Percentiles rank a stretch among this genome's conserved stretches.
Conservation (phyloP, 2,329 filamentous ascomycete genomes). For the Neofusicoccum parvum region DNA sequence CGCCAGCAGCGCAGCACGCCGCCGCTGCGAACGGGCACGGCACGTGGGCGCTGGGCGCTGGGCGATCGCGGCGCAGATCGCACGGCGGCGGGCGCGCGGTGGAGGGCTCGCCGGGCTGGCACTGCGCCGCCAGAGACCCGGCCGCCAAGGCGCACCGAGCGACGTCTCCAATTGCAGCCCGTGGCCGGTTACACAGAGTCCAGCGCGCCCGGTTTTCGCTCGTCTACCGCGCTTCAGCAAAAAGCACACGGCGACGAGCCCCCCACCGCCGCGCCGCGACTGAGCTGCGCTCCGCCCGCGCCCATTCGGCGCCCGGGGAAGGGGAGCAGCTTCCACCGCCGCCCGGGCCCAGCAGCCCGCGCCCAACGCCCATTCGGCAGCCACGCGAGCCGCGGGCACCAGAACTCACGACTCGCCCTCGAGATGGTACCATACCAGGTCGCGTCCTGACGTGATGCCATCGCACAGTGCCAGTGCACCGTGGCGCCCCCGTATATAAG, state of each 20-base stretch:
- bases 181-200: not conserved
- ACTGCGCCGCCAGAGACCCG: constrained; percentile 13
- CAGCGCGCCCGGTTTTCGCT: constrained; percentile 13
- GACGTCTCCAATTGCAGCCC: constrained; percentile 17
- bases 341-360: no score
- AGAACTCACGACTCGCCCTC: not conserved
- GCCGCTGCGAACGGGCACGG: constrained; percentile 2
- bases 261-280: not conserved
- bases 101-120: not conserved
- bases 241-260: not conserved
- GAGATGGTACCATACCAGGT: not conserved
- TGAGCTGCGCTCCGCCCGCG: constrained; percentile 1
- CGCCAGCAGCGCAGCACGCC: no score
- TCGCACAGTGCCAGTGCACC: not conserved
- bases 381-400: constrained; percentile 3
- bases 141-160: no score
- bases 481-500: not conserved
- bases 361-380: no score
- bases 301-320: constrained; percentile 2
- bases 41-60: not conserved
- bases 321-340: constrained; percentile 16
- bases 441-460: constrained; percentile 6
- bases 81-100: not conserved
- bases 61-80: constrained; percentile 14
- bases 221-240: constrained; percentile 15